phyloP scores from a whole-genome alignment of 1,139 yeast genomes.

The Pichia sp. region DNA sequence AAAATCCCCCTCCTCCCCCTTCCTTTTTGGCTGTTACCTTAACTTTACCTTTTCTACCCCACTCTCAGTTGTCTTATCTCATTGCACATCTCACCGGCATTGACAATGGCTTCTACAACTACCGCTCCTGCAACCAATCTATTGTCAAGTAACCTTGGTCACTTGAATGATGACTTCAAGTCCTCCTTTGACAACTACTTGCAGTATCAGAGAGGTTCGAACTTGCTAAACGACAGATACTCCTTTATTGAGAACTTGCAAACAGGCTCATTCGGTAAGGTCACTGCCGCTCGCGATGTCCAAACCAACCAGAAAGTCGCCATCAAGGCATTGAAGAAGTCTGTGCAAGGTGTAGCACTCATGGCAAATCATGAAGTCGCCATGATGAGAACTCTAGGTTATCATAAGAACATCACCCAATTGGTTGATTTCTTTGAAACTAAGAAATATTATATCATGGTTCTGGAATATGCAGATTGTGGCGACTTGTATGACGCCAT shows the following conservation, averaged over 20 bases:
- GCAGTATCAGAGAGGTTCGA: slow-evolving; percentile 31
- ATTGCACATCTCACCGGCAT: too few relatives aligned
- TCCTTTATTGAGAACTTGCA: slow-evolving; percentile 35
- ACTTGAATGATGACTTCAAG: slow-evolving; percentile 15
- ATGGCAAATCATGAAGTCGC: slow-evolving; percentile 43
- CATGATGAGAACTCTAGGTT: slow-evolving; percentile 33
- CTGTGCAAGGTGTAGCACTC: slow-evolving; percentile 24
- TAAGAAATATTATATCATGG: slow-evolving; percentile 35
- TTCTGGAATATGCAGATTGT: slow-evolving; percentile 42
- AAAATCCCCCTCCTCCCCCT: too few relatives aligned
- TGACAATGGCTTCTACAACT: too few relatives aligned
- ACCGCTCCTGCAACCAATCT: too few relatives aligned
- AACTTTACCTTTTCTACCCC: too few relatives aligned
- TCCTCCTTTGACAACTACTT: slow-evolving; percentile 30
- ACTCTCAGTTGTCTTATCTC: too few relatives aligned
- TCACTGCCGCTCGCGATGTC: slow-evolving; percentile 39
- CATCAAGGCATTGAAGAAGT: slow-evolving; percentile 36
- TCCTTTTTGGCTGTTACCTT: too few relatives aligned
- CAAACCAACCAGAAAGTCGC: slow-evolving; percentile 31
- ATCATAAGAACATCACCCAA: slow-evolving; percentile 38
- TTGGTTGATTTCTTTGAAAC: slow-evolving; percentile 39
- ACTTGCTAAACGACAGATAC: slow-evolving; percentile 31
- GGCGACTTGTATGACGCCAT: slow-evolving; percentile 47
- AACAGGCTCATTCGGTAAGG: slow-evolving; percentile 48
- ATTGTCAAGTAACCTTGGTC: too few relatives aligned